Conservation (phyloP, 2,329 filamentous ascomycete genomes). For the Claviceps sp. region DNA sequence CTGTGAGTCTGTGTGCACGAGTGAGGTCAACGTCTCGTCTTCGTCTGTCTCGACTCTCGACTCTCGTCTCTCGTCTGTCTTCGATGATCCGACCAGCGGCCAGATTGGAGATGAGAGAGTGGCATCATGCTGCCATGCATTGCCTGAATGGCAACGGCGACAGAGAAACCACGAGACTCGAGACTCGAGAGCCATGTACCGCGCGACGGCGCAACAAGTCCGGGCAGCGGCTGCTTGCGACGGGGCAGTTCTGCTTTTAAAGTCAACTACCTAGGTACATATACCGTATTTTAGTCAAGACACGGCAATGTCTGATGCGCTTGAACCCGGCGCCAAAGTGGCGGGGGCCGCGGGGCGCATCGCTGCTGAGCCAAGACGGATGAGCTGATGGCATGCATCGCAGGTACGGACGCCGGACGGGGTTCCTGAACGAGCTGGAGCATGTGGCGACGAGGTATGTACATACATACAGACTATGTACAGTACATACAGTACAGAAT, state of each 20-base stretch:
- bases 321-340: neutral
- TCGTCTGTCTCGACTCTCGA: neutral
- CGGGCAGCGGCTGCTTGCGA: neutral
- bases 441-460: neutral
- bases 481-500: too few species aligned
- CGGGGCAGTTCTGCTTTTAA: neutral
- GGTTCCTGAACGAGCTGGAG: neutral
- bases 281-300: too few species aligned
- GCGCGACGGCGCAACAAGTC: too few species aligned
- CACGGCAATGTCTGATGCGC: neutral
- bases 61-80: too few species aligned
- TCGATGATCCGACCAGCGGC: too few species aligned
- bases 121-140: too few species aligned
- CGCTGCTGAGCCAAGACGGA: neutral
- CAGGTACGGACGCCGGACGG: conserved; percentile 3
- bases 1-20: too few species aligned
- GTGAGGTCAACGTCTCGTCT: neutral
- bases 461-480: neutral
- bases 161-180: too few species aligned
- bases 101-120: too few species aligned
- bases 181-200: too few species aligned
- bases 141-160: too few species aligned
- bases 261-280: neutral
- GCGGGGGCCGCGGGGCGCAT: neutral
- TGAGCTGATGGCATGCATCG: conserved; percentile 5